phyloP scores from a whole-genome alignment of 1,284 basidiomycete genomes.

The Boletus semigastroideus region DNA sequence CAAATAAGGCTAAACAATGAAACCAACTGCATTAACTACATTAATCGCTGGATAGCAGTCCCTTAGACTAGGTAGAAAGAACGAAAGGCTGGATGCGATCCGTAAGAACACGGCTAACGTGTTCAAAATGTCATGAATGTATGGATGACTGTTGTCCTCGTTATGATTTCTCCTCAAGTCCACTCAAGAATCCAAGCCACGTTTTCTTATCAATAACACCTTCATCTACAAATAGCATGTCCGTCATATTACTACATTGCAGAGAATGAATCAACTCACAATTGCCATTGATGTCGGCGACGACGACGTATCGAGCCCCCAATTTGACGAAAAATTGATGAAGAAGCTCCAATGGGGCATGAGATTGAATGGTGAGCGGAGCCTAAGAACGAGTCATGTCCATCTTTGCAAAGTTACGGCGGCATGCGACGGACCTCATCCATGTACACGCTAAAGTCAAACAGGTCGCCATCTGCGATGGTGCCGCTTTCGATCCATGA shows the following conservation, averaged over 20 bases:
- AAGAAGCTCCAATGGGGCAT: slow-evolving; percentile 85
- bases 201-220: slow-evolving; percentile 93
- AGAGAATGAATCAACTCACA: slow-evolving; percentile 50
- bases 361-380: slow-evolving; percentile 78
- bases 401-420: background rate
- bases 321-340: slow-evolving; percentile 92
- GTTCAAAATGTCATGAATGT: background rate
- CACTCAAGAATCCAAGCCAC: slow-evolving; percentile 81
- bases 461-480: slow-evolving; percentile 51
- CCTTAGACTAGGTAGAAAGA: too few relatives aligned
- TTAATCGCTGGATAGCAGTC: too few relatives aligned
- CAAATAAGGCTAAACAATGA: slow-evolving; percentile 14
- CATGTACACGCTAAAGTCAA: slow-evolving; percentile 88
- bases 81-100: background rate
- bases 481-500: slow-evolving; percentile 49
- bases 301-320: slow-evolving; percentile 86
- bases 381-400: slow-evolving; percentile 48
- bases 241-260: background rate
- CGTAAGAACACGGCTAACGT: background rate
- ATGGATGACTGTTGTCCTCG: background rate
- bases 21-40: too few relatives aligned
- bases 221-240: slow-evolving; percentile 53
- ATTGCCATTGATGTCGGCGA: slow-evolving; percentile 79
- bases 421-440: slow-evolving; percentile 62
- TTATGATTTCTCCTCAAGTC: slow-evolving; percentile 59